phyloP scores from a whole-genome alignment of 2,329 filamentous ascomycete genomes.

The Sarocladiaceae sp. region DNA sequence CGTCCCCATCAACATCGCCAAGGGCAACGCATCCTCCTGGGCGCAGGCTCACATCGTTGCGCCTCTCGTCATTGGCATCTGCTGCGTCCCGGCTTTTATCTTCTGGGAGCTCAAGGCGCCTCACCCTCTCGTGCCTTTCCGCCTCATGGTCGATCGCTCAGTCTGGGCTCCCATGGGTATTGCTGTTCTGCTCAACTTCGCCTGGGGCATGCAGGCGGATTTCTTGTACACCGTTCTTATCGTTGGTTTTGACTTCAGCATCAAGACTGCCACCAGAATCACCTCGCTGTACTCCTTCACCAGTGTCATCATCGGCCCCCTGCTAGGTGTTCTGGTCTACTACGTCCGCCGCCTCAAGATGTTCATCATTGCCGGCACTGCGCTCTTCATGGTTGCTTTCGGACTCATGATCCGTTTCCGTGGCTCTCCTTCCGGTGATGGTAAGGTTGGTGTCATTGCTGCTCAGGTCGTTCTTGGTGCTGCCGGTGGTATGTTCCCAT shows the following conservation, averaged over 20 bases:
- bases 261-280: conserved; percentile 51
- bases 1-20: conserved; percentile 38
- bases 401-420: conserved; percentile 58
- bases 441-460: conserved; percentile 52
- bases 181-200: conserved; percentile 47
- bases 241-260: conserved; percentile 54
- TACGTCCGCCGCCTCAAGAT: conserved; percentile 53
- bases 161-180: conserved; percentile 59
- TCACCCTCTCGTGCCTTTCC: conserved; percentile 54
- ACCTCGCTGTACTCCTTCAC: conserved; percentile 51
- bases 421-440: conserved; percentile 37
- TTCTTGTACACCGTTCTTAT: conserved; percentile 58
- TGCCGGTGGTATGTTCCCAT: conserved; percentile 56
- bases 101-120: conserved; percentile 40
- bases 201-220: conserved; percentile 58
- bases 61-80: conserved; percentile 37
- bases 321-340: conserved; percentile 51
- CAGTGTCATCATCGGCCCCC: conserved; percentile 51
- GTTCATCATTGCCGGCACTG: conserved; percentile 56
- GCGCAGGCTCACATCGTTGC: conserved; percentile 31
- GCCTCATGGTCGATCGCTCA: conserved; percentile 55
- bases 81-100: conserved; percentile 44
- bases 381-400: conserved; percentile 58
- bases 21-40: conserved; percentile 32
- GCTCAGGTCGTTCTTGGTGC: conserved; percentile 57